Evolutionary conservation across 1,284 basidiomycete species (phyloP).

Genomic region (Ustilago vetiveriae): DNA sequence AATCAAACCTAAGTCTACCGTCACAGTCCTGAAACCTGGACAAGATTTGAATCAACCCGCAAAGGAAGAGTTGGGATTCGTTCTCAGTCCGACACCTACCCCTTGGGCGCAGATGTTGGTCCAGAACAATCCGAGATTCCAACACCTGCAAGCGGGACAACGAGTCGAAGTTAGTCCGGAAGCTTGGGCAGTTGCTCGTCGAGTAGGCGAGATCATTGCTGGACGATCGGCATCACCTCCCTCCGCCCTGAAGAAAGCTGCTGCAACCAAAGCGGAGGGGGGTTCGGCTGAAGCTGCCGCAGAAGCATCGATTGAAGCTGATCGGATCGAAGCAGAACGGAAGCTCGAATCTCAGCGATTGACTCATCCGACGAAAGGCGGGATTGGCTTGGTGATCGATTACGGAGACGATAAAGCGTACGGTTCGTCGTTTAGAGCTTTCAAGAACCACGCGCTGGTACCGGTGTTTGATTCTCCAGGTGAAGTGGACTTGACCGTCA

Average conservation of each 20-base stretch:
- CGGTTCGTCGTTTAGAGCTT: conserved; percentile 86
- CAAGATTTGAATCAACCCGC: conserved; percentile 10
- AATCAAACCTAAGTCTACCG: conserved; percentile 50
- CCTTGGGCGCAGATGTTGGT: conserved; percentile 73
- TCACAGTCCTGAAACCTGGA: conserved; percentile 51
- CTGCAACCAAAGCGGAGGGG: background rate
- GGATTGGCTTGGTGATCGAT: conserved; percentile 86
- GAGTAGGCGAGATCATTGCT: conserved; percentile 59
- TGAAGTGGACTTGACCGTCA: conserved; percentile 88
- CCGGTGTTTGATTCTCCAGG: conserved; percentile 87
- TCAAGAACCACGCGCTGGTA: conserved; percentile 85
- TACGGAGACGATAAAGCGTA: conserved; percentile 83
- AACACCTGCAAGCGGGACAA: conserved; percentile 54
- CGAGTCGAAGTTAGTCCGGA: conserved; percentile 63
- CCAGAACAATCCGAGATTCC: conserved; percentile 54
- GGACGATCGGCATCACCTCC: conserved; percentile 44
- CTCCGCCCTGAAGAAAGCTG: background rate
- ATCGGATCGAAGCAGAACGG: conserved; percentile 5
- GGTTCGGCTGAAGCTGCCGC: conserved; percentile 22
- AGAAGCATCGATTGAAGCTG: conserved; percentile 11
- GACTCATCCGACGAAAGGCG: conserved; percentile 69
- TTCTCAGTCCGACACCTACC: conserved; percentile 76
- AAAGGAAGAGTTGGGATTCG: conserved; percentile 71
- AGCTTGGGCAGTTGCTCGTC: conserved; percentile 58
- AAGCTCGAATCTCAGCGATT: conserved; percentile 10